These are phyloP conservation scores for Neoascochyta sp. DNA, from an alignment of 2,329 filamentous ascomycete genomes.

Conservation along the genomic window DNA sequence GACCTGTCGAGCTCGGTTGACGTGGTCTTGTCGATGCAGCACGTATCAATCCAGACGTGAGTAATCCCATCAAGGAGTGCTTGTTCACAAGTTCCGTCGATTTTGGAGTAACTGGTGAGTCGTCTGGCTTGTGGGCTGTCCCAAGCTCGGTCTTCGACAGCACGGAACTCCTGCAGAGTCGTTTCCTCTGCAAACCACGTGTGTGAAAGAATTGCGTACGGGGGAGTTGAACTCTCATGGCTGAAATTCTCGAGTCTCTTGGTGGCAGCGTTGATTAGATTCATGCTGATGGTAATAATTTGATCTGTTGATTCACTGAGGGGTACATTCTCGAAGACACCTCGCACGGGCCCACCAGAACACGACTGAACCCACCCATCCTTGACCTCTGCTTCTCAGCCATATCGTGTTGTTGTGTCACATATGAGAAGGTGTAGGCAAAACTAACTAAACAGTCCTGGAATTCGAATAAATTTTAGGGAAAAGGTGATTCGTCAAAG, in stretches of 20 bases:
- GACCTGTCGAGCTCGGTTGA: slow-evolving; percentile 1
- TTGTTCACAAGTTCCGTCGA: slow-evolving; percentile 5
- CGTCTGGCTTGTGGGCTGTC: background rate
- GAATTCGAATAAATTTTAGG: too few relatives aligned
- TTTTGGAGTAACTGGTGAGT: slow-evolving; percentile 5
- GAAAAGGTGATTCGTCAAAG: too few relatives aligned
- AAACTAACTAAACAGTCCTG: too few relatives aligned
- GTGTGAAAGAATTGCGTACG: slow-evolving; percentile 19
- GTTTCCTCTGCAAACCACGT: slow-evolving; percentile 14
- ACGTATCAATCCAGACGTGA: slow-evolving; percentile 17
- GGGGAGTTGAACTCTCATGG: slow-evolving; percentile 7
- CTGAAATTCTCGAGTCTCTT: slow-evolving; percentile 8
- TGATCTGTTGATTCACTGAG: background rate
- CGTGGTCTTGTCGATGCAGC: slow-evolving; percentile 6
- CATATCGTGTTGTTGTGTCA: background rate
- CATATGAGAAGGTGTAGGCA: background rate
- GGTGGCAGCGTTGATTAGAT: slow-evolving; percentile 9
- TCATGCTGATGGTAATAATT: slow-evolving; percentile 3
- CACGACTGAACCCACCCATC: too few relatives aligned
- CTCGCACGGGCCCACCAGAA: too few relatives aligned
- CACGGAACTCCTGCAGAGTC: slow-evolving; percentile 9
- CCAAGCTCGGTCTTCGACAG: too few relatives aligned
- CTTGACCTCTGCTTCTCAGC: too few relatives aligned
- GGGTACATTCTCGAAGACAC: background rate
- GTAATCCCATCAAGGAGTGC: slow-evolving; percentile 4